Conservation (phyloP, 1,284 basidiomycete genomes). For the Sporisorium exsertum region DNA sequence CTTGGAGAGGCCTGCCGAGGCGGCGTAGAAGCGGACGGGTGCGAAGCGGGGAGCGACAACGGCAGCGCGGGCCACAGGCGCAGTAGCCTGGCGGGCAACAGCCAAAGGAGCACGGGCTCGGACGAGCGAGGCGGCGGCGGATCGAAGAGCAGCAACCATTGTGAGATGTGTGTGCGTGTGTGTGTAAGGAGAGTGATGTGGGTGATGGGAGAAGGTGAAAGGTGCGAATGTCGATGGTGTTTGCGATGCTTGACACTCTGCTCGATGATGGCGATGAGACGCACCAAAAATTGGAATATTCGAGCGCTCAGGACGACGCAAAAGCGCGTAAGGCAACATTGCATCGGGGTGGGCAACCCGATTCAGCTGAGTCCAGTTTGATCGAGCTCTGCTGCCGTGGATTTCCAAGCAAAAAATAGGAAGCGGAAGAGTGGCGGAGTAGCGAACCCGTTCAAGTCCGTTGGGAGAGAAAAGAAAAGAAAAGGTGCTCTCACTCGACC, state of each 20-base stretch:
- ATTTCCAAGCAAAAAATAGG: constrained; percentile 3
- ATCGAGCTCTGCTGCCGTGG: constrained; percentile 3
- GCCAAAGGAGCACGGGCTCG: constrained; percentile 45
- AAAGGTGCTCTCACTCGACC: constrained; percentile 26
- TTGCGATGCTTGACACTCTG: constrained; percentile 1
- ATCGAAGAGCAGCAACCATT: constrained; percentile 56
- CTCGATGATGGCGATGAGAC: constrained; percentile 34
- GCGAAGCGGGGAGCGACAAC: constrained; percentile 45
- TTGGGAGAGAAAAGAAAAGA: neutral
- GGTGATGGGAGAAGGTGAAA: constrained; percentile 8
- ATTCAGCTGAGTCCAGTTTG: neutral
- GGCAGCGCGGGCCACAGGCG: constrained; percentile 53
- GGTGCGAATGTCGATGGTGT: neutral
- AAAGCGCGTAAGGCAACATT: neutral
- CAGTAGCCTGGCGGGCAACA: constrained; percentile 35
- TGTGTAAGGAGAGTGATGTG: constrained; percentile 11
- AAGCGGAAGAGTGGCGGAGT: neutral
- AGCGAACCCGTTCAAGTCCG: constrained; percentile 24
- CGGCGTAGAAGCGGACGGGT: constrained; percentile 76
- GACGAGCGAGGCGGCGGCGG: constrained; percentile 49
- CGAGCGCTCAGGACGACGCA: constrained; percentile 13
- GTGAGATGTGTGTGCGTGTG: constrained; percentile 15
- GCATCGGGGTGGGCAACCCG: neutral
- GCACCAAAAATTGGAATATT: constrained; percentile 38
- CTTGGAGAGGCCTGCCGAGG: constrained; percentile 79